Evolutionary conservation across 805 yeast species (phyloP), one percentile per base, ranked within the genome.

Genomic region (Lipomyces chichibuensis): DNA sequence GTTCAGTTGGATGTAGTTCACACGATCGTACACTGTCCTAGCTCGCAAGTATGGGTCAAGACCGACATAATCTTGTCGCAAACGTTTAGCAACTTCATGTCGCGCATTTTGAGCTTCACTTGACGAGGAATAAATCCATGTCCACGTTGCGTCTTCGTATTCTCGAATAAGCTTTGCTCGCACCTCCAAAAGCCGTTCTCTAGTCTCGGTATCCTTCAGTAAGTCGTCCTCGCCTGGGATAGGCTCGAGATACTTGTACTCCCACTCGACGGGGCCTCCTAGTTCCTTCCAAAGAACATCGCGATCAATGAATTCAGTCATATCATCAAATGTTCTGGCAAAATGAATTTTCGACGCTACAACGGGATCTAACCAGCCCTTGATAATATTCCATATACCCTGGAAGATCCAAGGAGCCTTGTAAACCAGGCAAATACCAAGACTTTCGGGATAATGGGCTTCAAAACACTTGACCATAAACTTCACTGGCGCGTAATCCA

Each of bases 341-440:
- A 94, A 95, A 56, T 86, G 85, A 73, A 95, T 91, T 79, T 94
- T 94, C 32, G 94, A 84, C 0, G 97, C 97, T 64, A 94, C 98
- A 29, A 91, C 97, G 2, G 98, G 98, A 76, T 95, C 98, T 65
- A 94, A 82, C 98, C 98, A 94, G 73, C 88, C 88, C 78, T 91
- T 92, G 74, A 95, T 87, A 72, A 94, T 86, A 72, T 88, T 89
- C 98, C 99, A 95, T 67, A 94, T 91, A 29, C 97, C 94, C 61
- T 90, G 87, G 80, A 95, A 95, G 63, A 95, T 86, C 98, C 98
- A 92, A 33, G 99, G 99, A 0, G 99, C 98, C 74, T 90, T 90
- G 80, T 92, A 97, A 68, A 95, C 89, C 72, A 92, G 84, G 62
- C 95, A 80, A 64, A 85, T 85, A 20, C 97, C 97, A 67, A 95